Percentiles rank a stretch among this genome's conserved stretches.
phyloP scores from a whole-genome alignment of 257 asterid species.

The Leonotis leonurus region DNA sequence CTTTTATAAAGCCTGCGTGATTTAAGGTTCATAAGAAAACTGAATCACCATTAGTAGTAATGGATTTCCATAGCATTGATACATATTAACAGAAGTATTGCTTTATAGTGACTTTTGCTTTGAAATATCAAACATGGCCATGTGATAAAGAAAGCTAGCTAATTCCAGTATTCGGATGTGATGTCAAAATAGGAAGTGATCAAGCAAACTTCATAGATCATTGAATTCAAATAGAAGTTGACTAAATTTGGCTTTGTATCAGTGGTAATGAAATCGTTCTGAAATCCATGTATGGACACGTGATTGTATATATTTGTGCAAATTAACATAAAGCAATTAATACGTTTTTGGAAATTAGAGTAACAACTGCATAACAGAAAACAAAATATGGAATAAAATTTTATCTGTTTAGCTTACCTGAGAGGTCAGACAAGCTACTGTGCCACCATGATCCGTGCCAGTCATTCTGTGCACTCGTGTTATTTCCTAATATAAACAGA shows the following conservation, averaged over 20 bases:
- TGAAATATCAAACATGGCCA: too few species aligned
- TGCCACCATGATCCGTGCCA: slow-evolving; percentile 81
- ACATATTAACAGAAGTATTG: too few species aligned
- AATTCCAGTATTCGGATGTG: too few species aligned
- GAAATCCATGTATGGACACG: not conserved
- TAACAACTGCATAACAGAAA: not conserved
- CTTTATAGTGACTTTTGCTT: too few species aligned
- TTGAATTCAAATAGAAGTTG: not conserved
- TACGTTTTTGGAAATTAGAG: not conserved
- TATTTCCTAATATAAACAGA: slow-evolving; percentile 33
- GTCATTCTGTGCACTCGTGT: slow-evolving; percentile 48
- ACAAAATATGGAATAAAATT: not conserved
- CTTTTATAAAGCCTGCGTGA: slow-evolving; percentile 44
- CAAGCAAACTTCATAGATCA: not conserved
- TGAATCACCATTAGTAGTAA: too few species aligned
- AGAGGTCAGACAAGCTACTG: slow-evolving; percentile 39
- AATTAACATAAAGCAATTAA: not conserved
- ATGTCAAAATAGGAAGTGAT: not conserved
- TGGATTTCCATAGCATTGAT: too few species aligned
- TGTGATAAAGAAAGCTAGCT: too few species aligned
- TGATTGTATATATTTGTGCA: not conserved
- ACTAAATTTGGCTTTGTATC: too few species aligned
- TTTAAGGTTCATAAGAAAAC: slow-evolving; percentile 5
- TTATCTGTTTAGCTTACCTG: slow-evolving; percentile 29
- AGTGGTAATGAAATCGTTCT: too few species aligned